Evolutionary conservation across 164 flowering plant genomes (phyloP).

Genomic region (Warburgia ugandensis): DNA sequence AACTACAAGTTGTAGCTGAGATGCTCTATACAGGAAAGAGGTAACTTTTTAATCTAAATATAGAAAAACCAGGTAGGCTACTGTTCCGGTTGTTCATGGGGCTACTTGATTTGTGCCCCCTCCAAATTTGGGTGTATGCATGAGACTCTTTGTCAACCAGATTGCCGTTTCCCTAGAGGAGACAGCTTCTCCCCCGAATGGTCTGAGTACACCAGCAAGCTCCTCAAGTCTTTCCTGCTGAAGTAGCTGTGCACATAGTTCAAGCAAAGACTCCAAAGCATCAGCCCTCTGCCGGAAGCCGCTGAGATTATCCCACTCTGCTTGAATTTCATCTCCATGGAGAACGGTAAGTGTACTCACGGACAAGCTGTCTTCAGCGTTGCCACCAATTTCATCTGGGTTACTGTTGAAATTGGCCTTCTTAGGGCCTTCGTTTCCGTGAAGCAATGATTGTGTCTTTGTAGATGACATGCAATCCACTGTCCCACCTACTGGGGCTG

Average conservation of each 20-base stretch:
- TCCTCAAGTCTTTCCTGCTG: slow-evolving; percentile 69
- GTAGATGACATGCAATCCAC: slow-evolving; percentile 21
- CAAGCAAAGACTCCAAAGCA: slow-evolving; percentile 85
- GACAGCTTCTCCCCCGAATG: slow-evolving; percentile 68
- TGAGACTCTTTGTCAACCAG: slow-evolving; percentile 79
- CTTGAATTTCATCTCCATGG: slow-evolving; percentile 23
- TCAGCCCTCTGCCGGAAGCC: slow-evolving; percentile 57
- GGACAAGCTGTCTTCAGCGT: slow-evolving; percentile 24
- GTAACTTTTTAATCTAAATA: too few relatives aligned
- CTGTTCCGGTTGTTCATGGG: too few relatives aligned
- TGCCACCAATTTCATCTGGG: slow-evolving; percentile 7
- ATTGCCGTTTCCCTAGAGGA: slow-evolving; percentile 90
- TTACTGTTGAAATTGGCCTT: slow-evolving; percentile 14
- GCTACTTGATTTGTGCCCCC: slow-evolving; percentile 20
- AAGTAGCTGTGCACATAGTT: slow-evolving; percentile 77
- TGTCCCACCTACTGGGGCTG: slow-evolving; percentile 4
- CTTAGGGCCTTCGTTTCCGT: too few relatives aligned
- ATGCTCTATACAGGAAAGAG: too few relatives aligned
- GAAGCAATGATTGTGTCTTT: too few relatives aligned
- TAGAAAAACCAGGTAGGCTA: too few relatives aligned
- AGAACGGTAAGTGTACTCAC: slow-evolving; percentile 25
- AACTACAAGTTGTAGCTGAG: too few relatives aligned
- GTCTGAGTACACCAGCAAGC: slow-evolving; percentile 67
- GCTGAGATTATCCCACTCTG: slow-evolving; percentile 32
- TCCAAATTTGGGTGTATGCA: slow-evolving; percentile 41